Base-by-base conservation (phyloP, 768 basidiomycete genomes). In the Tylopilus plumbeoviolaceoides region DNA sequence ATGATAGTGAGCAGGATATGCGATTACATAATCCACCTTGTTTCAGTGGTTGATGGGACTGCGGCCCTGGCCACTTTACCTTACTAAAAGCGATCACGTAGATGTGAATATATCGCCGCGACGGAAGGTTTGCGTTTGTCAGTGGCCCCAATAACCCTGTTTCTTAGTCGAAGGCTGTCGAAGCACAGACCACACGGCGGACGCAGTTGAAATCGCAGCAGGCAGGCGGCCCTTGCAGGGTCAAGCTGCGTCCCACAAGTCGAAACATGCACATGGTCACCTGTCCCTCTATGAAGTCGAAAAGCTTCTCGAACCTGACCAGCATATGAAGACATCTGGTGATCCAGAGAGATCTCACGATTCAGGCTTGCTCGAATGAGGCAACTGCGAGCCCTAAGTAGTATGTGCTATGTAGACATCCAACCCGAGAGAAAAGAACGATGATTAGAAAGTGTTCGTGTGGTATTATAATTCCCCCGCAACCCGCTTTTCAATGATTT, bases 401-500 rank as follows among this genome's bases (percentile, higher is more conserved):
- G n/a, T n/a, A n/a, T 11, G 4, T 46, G 8, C 30, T 30, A 23
- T 23, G 23, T 23, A 33, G n/a, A 42, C 11, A 10, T 10, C 28
- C 28, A 33, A 38, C 47, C 33, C 7, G 39, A 50, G 23, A 40
- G 23, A 46, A 53, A 39, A 25, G 21, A 46, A 31, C 39, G 15
- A 11, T 40, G 4, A 9, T 28, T 1, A 35, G n/a, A 42, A 4
- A 21, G 30, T 14, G n/a, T 27, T 38, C 3, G 14, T 11, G 30
- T 31, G 25, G 27, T 39, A 44, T 54, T 35, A 58, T 15, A 59
- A 21, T 44, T 58, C 60, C 33, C 53, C 72, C 6, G 76, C 73
- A 39, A 85, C 66, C 42, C 85, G 80, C 49, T 87, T 84, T 61
- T 91, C 88, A 36, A 94, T 84, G 25, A 92, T 69, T 60, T 78